phyloP scores from a whole-genome alignment of 768 basidiomycete species.

The Sarcomyxa edulis region DNA sequence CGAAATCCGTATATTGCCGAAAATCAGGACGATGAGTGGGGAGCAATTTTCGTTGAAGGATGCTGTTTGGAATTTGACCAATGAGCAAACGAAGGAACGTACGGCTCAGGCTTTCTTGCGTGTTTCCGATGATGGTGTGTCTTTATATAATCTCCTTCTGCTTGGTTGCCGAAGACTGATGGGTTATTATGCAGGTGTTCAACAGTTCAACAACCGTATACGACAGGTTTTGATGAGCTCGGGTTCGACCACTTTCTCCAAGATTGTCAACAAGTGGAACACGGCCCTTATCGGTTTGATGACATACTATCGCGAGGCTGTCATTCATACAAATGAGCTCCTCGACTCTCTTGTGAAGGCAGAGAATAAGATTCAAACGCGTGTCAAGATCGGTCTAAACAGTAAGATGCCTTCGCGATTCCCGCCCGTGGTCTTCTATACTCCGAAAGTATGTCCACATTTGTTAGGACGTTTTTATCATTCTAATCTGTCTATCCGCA shows the following conservation, averaged over 20 bases:
- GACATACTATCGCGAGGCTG: constrained; percentile 98
- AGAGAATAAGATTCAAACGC: constrained; percentile 99
- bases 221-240: constrained; percentile 98
- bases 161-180: constrained; percentile 1
- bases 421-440: constrained; percentile 95
- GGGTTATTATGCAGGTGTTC: constrained; percentile 58
- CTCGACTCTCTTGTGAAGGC: constrained; percentile 96
- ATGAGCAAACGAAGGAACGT: constrained; percentile 95
- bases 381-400: constrained; percentile 99
- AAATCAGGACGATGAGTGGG: constrained; percentile 91
- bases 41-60: constrained; percentile 97
- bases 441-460: constrained; percentile 62
- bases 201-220: constrained; percentile 97
- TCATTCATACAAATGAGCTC: constrained; percentile 95
- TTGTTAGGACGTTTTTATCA: not conserved
- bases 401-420: constrained; percentile 99
- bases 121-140: constrained; percentile 85
- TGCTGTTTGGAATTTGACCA: constrained; percentile 94
- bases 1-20: constrained; percentile 95
- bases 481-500: constrained; percentile 16
- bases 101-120: constrained; percentile 98
- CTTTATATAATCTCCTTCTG: constrained; percentile 2
- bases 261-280: constrained; percentile 99
- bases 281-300: constrained; percentile 92
- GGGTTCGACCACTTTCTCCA: constrained; percentile 96